Conservation (phyloP, 768 basidiomycete species). For the Pleurotus pulmonarius region DNA sequence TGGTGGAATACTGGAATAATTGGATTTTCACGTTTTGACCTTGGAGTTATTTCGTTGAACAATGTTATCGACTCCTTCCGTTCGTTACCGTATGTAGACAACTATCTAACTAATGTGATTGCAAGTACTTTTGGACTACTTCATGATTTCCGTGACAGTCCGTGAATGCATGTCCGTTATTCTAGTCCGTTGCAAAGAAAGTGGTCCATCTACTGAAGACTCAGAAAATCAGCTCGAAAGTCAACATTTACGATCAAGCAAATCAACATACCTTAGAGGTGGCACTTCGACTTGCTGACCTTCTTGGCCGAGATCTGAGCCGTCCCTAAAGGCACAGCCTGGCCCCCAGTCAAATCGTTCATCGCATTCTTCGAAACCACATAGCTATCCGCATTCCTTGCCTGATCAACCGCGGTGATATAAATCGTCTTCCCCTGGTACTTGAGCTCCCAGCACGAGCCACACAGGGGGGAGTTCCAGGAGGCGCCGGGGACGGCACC, state of each 20-base stretch:
- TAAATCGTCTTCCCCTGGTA: slow-evolving; percentile 40
- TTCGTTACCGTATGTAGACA: too few species aligned
- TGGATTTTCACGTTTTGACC: too few species aligned
- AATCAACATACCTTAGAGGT: slow-evolving; percentile 24
- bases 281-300: slow-evolving; percentile 46
- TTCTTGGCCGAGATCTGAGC: slow-evolving; percentile 39
- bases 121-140: not conserved
- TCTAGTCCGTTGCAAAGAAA: too few species aligned
- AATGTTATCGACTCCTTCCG: too few species aligned
- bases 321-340: slow-evolving; percentile 44
- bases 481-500: slow-evolving; percentile 46
- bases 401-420: slow-evolving; percentile 50
- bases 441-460: slow-evolving; percentile 57
- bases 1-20: too few species aligned
- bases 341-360: slow-evolving; percentile 45
- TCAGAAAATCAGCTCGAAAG: too few species aligned
- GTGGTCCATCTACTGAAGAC: too few species aligned
- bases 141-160: not conserved
- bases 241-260: too few species aligned
- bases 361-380: slow-evolving; percentile 49
- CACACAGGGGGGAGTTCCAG: slow-evolving; percentile 51
- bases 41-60: too few species aligned
- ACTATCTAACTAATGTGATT: not conserved
- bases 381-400: slow-evolving; percentile 33
- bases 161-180: not conserved